Conservation (phyloP, 768 basidiomycete genomes). For the Botryobasidium botryosum region DNA sequence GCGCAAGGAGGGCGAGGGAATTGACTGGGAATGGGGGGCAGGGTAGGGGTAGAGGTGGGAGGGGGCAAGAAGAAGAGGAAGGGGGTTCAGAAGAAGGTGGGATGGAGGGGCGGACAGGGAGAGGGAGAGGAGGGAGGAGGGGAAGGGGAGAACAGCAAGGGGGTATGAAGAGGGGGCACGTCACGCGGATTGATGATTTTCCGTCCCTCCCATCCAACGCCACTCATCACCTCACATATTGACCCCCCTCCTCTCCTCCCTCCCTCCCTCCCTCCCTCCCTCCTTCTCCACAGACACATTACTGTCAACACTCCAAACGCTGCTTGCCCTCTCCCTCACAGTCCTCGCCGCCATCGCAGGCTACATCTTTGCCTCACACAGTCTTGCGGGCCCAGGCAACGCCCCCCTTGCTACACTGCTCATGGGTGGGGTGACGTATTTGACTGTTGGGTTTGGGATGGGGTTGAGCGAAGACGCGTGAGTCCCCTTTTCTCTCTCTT, state of each 20-base stretch:
- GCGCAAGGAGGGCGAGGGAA: slow-evolving; percentile 38
- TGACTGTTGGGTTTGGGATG: slow-evolving; percentile 71
- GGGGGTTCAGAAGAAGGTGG: slow-evolving; percentile 8
- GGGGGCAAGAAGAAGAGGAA: slow-evolving; percentile 11
- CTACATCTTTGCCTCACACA: slow-evolving; percentile 82
- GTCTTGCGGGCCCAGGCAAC: slow-evolving; percentile 46
- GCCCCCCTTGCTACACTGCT: slow-evolving; percentile 61
- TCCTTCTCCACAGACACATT: slow-evolving; percentile 41
- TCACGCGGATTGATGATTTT: slow-evolving; percentile 22
- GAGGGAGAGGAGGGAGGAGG: too few species aligned
- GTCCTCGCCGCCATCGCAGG: slow-evolving; percentile 68
- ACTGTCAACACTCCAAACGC: slow-evolving; percentile 41
- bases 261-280: too few species aligned
- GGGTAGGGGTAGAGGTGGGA: slow-evolving; percentile 35
- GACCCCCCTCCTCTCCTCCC: not conserved
- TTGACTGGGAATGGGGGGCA: too few species aligned
- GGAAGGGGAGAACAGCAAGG: too few species aligned
- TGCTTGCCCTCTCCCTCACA: slow-evolving; percentile 59
- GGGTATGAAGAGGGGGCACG: too few species aligned
- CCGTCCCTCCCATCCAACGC: slow-evolving; percentile 7
- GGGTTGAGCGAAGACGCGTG: slow-evolving; percentile 65
- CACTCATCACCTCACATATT: not conserved
- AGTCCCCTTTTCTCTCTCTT: slow-evolving; percentile 19
- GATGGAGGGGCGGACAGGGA: not conserved
- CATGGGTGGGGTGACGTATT: slow-evolving; percentile 60